These are phyloP conservation scores for Sclerotinia borealis DNA, from an alignment of 2,329 filamentous ascomycete species.

Conservation along the genomic window DNA sequence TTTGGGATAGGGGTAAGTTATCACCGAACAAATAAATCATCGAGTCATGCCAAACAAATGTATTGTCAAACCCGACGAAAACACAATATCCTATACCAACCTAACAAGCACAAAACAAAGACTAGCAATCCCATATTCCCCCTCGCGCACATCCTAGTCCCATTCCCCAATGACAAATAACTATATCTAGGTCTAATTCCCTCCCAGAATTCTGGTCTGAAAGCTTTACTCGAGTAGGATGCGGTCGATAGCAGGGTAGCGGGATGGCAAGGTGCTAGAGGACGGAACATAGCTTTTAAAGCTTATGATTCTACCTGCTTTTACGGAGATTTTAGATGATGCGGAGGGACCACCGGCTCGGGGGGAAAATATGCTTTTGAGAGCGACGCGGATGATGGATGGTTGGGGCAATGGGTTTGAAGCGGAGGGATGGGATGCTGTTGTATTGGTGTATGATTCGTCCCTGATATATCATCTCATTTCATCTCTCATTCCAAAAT, in stretches of 20 bases:
- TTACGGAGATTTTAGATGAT: constrained; percentile 24
- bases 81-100: constrained; percentile 1
- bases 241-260: constrained; percentile 35
- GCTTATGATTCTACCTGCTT: constrained; percentile 15
- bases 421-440: constrained; percentile 22
- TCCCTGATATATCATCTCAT: no score
- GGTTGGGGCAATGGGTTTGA: constrained; percentile 34
- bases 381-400: constrained; percentile 19
- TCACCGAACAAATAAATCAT: constrained; percentile 2
- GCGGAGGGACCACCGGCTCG: constrained; percentile 27
- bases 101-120: not conserved
- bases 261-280: constrained; percentile 34
- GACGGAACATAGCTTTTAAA: constrained; percentile 31
- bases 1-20: not conserved
- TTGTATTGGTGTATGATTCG: not conserved
- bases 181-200: constrained; percentile 27
- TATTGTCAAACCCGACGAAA: no score
- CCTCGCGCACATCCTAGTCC: constrained; percentile 63
- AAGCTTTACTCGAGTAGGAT: constrained; percentile 35
- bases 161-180: constrained; percentile 66
- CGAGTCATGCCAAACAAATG: no score
- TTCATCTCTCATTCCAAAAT: constrained; percentile 47
- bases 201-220: constrained; percentile 38
- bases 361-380: constrained; percentile 23
- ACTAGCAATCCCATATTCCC: constrained; percentile 9